phyloP scores from a whole-genome alignment of 345 rosid species.

The Orychophragmus violaceus region DNA sequence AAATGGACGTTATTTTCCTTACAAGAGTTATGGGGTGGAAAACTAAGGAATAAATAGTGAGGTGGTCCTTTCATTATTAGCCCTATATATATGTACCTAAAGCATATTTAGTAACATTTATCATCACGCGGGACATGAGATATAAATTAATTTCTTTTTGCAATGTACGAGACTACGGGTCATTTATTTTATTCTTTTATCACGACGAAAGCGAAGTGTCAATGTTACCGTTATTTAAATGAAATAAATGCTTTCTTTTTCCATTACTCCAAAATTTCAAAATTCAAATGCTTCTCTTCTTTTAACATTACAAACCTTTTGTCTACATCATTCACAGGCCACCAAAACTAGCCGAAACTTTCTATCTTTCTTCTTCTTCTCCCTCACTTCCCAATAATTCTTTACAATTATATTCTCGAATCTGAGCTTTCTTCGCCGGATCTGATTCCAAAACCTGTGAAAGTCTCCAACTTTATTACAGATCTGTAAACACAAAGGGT shows the following conservation, averaged over 20 bases:
- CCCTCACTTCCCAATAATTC: not conserved
- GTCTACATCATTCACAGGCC: slow-evolving; percentile 24
- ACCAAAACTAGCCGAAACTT: slow-evolving; percentile 4
- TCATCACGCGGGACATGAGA: slow-evolving; percentile 23
- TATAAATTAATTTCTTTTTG: slow-evolving; percentile 3
- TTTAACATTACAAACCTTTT: slow-evolving; percentile 15
- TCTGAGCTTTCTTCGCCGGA: not conserved
- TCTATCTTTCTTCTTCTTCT: slow-evolving; percentile 6
- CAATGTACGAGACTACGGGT: not conserved
- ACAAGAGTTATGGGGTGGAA: not conserved
- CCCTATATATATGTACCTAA: not conserved
- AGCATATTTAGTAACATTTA: not conserved
- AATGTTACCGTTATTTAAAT: slow-evolving; percentile 19
- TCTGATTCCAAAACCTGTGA: slow-evolving; percentile 26
- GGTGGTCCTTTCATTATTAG: not conserved
- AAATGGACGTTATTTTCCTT: not conserved
- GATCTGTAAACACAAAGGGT: slow-evolving; percentile 1
- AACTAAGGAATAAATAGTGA: not conserved
- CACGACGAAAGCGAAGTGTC: slow-evolving; percentile 30
- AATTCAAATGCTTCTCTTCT: slow-evolving; percentile 38
- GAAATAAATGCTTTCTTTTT: not conserved
- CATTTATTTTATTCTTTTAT: slow-evolving; percentile 12
- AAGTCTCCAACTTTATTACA: slow-evolving; percentile 14
- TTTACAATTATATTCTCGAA: not conserved
- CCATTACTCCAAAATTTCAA: slow-evolving; percentile 37